Evolutionary conservation across 257 asterid species (phyloP).

Genomic region (Scutellaria baicalensis): DNA sequence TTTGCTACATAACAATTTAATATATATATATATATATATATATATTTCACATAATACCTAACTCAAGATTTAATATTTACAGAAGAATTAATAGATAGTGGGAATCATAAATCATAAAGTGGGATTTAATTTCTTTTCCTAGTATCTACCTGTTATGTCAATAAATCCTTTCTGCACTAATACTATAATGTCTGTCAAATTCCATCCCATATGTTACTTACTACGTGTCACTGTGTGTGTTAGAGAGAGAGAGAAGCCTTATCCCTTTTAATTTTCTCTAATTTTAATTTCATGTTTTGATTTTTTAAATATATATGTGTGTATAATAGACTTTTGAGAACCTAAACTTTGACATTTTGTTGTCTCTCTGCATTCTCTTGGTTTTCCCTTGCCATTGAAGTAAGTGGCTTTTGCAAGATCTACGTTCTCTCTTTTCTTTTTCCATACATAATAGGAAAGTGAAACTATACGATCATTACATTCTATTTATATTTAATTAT

Average conservation of each 20-base stretch:
- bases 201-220: conserved; percentile 8
- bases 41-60: neutral
- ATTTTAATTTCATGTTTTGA: neutral
- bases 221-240: neutral
- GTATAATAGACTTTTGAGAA: neutral
- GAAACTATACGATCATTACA: neutral
- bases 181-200: conserved; percentile 4
- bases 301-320: no score
- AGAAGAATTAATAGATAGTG: neutral
- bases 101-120: neutral
- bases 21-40: no score
- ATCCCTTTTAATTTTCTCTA: neutral
- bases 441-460: neutral
- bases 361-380: neutral
- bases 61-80: neutral
- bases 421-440: neutral
- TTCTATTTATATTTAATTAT: neutral
- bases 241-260: neutral
- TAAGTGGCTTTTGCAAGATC: neutral
- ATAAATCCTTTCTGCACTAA: conserved; percentile 6
- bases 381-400: neutral
- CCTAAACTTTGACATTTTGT: conserved; percentile 7
- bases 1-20: conserved; percentile 1
- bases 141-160: conserved; percentile 6
- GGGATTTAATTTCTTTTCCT: conserved; percentile 1